phyloP scores from a whole-genome alignment of 805 yeast species.

The Barnettozyma siamensis region DNA sequence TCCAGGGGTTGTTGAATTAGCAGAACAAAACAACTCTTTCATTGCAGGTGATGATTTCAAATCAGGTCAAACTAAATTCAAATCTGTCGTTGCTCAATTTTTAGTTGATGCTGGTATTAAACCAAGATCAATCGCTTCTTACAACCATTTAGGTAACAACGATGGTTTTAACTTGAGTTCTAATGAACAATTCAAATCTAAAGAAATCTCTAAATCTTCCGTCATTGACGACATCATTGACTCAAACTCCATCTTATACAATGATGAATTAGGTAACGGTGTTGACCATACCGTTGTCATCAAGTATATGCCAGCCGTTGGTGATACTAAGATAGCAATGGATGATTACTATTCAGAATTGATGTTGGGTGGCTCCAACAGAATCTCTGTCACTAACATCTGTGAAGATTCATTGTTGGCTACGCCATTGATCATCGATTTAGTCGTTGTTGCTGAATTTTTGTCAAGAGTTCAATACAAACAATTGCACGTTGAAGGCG shows the following conservation, averaged over 20 bases:
- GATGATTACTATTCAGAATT: conserved; percentile 95
- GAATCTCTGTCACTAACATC: conserved; percentile 88
- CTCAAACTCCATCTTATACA: conserved; percentile 78
- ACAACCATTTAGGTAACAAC: conserved; percentile 93
- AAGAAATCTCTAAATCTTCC: conserved; percentile 88
- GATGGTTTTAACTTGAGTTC: conserved; percentile 92
- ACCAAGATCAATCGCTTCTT: conserved; percentile 91
- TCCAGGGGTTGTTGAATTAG: conserved; percentile 88
- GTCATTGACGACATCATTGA: conserved; percentile 94
- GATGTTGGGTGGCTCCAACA: conserved; percentile 97
- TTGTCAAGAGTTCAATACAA: conserved; percentile 80
- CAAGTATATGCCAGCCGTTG: conserved; percentile 90
- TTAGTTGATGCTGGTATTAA: conserved; percentile 96
- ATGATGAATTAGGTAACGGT: conserved; percentile 66
- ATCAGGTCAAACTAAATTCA: conserved; percentile 92
- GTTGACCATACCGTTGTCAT: conserved; percentile 95
- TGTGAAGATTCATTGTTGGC: conserved; percentile 96
- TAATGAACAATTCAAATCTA: conserved; percentile 89
- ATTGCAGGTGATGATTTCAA: conserved; percentile 98
- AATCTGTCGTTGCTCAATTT: conserved; percentile 94
- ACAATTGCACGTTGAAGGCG: conserved; percentile 29
- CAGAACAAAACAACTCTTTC: conserved; percentile 67
- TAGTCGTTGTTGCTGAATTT: conserved; percentile 86
- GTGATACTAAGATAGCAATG: conserved; percentile 97
- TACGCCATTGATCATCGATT: conserved; percentile 88